Percentiles rank a stretch among this genome's conserved stretches.
Conservation (phyloP, 495 filamentous ascomycete genomes). For the Glonium stellatum region DNA sequence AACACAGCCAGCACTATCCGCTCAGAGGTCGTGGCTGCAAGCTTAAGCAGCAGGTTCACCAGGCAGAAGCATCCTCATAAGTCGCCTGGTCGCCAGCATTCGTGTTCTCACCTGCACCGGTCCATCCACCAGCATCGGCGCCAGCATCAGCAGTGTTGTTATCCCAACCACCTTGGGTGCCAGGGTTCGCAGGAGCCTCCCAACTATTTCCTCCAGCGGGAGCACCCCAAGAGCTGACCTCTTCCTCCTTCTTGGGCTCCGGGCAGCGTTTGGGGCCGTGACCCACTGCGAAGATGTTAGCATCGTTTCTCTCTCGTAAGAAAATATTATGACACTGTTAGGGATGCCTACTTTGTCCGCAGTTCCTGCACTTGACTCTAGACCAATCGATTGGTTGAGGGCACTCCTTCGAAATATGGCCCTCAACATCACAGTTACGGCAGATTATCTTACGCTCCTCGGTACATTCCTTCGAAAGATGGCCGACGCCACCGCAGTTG, state of each 20-base stretch:
- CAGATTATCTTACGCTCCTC: constrained; percentile 51
- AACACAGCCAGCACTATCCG: too few species aligned
- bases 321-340: not conserved
- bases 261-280: constrained; percentile 21
- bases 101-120: too few species aligned
- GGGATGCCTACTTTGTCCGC: constrained; percentile 30
- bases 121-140: not conserved
- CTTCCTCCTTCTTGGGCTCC: not conserved
- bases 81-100: too few species aligned
- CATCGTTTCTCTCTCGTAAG: not conserved
- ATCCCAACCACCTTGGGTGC: not conserved
- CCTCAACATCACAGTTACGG: constrained; percentile 65
- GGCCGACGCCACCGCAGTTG: constrained; percentile 36
- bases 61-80: too few species aligned
- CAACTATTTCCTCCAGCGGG: not conserved
- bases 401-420: constrained; percentile 49
- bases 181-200: not conserved
- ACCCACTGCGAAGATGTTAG: constrained; percentile 13
- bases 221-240: constrained; percentile 4
- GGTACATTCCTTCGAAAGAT: constrained; percentile 51
- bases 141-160: not conserved
- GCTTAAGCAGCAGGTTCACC: too few species aligned
- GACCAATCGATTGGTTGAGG: constrained; percentile 22
- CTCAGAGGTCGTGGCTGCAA: too few species aligned
- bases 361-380: constrained; percentile 28